phyloP scores from a whole-genome alignment of 2,329 filamentous ascomycete species.

The Blumeriella jaapii region DNA sequence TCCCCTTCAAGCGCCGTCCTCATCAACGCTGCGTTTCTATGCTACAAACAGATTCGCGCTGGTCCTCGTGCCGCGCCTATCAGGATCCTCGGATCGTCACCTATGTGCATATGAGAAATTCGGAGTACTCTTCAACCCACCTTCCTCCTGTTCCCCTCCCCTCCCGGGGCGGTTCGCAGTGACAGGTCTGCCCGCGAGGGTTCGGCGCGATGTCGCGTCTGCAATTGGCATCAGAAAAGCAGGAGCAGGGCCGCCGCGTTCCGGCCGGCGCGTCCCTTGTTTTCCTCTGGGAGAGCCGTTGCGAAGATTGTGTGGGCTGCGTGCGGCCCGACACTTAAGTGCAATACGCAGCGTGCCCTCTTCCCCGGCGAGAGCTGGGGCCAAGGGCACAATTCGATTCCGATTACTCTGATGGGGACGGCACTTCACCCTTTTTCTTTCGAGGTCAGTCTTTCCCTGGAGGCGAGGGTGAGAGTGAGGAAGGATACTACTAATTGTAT shows the following conservation, averaged over 20 bases:
- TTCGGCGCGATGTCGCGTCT: conserved; percentile 71
- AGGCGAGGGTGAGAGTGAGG: conserved; percentile 10
- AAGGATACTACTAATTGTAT: conserved; percentile 26
- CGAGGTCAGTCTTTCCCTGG: conserved; percentile 19
- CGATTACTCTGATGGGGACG: conserved; percentile 30
- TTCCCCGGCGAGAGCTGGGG: conserved; percentile 12
- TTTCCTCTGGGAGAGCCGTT: conserved; percentile 81
- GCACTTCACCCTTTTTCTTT: conserved; percentile 24
- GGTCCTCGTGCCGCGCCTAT: conserved; percentile 23
- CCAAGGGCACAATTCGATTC: conserved; percentile 30
- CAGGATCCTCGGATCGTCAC: conserved; percentile 20
- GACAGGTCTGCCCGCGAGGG: conserved; percentile 69
- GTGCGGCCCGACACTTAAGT: conserved; percentile 71
- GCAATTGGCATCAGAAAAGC: conserved; percentile 92
- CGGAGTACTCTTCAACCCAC: conserved; percentile 81
- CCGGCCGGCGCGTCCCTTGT: no score
- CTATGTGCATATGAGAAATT: conserved; percentile 94
- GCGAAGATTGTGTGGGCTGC: conserved; percentile 78
- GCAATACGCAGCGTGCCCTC: conserved; percentile 79
- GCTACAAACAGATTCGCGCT: conserved; percentile 57
- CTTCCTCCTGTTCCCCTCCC: conserved; percentile 30
- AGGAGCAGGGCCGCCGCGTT: no score
- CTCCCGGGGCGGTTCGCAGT: conserved; percentile 29
- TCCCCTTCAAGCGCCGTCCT: conserved; percentile 62
- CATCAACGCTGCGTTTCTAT: conserved; percentile 93